Base-by-base conservation (phyloP, 129 eudicot genomes). In the Tanacetum coccineum region DNA sequence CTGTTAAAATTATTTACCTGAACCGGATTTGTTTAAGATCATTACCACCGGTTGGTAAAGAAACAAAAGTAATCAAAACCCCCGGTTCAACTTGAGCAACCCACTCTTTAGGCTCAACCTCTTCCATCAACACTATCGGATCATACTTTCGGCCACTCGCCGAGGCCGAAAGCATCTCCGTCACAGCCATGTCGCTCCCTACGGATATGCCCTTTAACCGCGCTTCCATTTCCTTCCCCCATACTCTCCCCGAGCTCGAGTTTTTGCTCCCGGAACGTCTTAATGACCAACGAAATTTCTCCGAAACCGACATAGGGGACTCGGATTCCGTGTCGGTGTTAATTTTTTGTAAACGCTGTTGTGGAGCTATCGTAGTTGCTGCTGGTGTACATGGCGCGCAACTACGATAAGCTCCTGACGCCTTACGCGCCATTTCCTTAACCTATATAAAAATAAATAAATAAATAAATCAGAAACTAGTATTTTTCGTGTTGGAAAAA, bases 21-120 rank as follows among this genome's bases (percentile, higher is more conserved):
- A 91, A 91, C 20, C 96, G 96, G 70, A 91, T 91, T 1, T 92
- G 81, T 83, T 85, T 91, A 25, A 91, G 97, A 66, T 87, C 88
- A 71, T 91, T 91, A 26, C 94, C 97, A 44, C 94, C 91, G 52
- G 82, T 74, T 3, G 95, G 95, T 71, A 87, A 49, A 4, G 90
- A 81, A 25, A 87, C 76, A 53, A 87, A 87, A 3, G 89, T 87
- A 32, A 87, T 87, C n/a, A 81, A 68, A 15, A 87, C 90, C 0
- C 95, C 95, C 11, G 89, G 89, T 70, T 87, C 95, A 45, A 87
- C 89, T 76, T 83, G 89, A 13, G 95, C 95, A 58, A 87, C 87
- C 90, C 95, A 87, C 77, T 87, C 95, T 44, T 81, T 84, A 2
- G 95, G 89, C 58, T 87, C 95, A 20, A 47, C 71, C 63, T 87